Evolutionary conservation across 106 monocot genomes (phyloP), one percentile per base, ranked within the genome.

Genomic region (Chionographis japonica): DNA sequence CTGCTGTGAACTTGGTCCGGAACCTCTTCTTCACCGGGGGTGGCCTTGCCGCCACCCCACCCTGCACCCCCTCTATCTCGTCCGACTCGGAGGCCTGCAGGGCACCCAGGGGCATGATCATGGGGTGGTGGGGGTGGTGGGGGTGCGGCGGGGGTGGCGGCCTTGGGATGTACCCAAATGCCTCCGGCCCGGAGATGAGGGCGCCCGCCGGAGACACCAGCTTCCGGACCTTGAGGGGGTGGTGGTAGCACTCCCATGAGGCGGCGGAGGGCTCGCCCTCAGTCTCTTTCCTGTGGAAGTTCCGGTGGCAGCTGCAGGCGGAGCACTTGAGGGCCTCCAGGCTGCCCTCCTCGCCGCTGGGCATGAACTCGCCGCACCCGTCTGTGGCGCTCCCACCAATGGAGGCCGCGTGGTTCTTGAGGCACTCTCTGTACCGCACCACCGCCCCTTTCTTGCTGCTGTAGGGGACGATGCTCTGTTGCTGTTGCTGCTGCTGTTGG

Each of bases 301-400:
- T 93, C 55, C 93, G 63, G 81, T 93, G 93, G 79, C 93, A 93
- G 66, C 50, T 65, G 70, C 93, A 93, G 50, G 89, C 93, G 0
- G 93, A 86, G 81, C 93, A 93, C 49, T 79, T 83, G 58, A 93
- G 58, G 61, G 93, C 81, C 54, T 93, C 93, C 42, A 93, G 72
- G 2, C 79, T 85, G 46, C 93, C 89, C 10, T 93, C 93, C 51
- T 89, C 86, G 1, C 93, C 89, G 39, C 79, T 84, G 11, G 93
- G 89, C 93, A 93, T 93, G 89, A 93, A 93, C 86, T 93, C 93
- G 0, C 93, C 93, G 57, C 93, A 93, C 20, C 93, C 93, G 58
- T 93, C 93, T 1, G 79, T 79, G 52, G 93, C 93, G 52, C 75
- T 86, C 11, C 93, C 89, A 5, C 93, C 93, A 13, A 90, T 93